Conservation (phyloP, 768 basidiomycete species). For the Tylopilus intermedius region DNA sequence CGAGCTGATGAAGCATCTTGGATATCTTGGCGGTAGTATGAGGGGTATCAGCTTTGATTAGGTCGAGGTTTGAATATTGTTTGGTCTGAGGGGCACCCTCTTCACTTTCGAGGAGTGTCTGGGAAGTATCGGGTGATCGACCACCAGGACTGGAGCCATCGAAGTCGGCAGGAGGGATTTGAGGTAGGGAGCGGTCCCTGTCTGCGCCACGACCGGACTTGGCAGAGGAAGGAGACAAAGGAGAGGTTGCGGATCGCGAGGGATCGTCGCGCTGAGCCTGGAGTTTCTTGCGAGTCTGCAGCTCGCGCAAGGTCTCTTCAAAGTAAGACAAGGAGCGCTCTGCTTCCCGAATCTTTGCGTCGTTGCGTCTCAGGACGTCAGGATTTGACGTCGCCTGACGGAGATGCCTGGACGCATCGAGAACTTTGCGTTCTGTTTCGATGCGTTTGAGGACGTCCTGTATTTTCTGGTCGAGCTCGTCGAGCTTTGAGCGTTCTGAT, state of each 20-base stretch:
- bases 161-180: constrained; percentile 53
- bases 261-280: constrained; percentile 53
- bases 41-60: constrained; percentile 97
- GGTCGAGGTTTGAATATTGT: constrained; percentile 80
- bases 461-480: constrained; percentile 88
- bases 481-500: constrained; percentile 20
- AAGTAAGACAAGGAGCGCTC: constrained; percentile 83
- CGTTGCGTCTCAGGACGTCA: constrained; percentile 77
- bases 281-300: constrained; percentile 71
- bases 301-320: constrained; percentile 76
- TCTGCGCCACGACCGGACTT: constrained; percentile 19
- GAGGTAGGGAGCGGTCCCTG: constrained; percentile 32
- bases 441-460: constrained; percentile 86
- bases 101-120: constrained; percentile 35
- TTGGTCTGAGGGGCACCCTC: constrained; percentile 48
- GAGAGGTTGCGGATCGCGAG: constrained; percentile 47
- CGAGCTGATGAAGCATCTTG: constrained; percentile 95
- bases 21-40: constrained; percentile 95
- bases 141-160: constrained; percentile 33
- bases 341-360: constrained; percentile 82
- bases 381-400: constrained; percentile 80
- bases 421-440: constrained; percentile 87
- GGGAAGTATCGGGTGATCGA: constrained; percentile 37
- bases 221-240: constrained; percentile 17
- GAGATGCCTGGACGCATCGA: constrained; percentile 77